phyloP scores from a whole-genome alignment of 495 filamentous ascomycete species.

The Polyplosphaeria fusca region DNA sequence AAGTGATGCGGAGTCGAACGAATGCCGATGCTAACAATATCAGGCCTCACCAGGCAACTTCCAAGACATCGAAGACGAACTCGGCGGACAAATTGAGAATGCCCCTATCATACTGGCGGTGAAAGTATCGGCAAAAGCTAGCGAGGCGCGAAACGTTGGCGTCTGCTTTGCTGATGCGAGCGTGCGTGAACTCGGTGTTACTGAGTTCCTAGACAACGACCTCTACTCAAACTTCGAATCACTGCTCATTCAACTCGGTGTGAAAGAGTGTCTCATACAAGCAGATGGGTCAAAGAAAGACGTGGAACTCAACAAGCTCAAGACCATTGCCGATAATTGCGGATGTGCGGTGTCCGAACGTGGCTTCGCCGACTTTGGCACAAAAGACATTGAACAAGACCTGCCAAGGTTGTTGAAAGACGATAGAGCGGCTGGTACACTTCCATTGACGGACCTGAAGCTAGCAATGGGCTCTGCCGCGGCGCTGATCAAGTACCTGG shows the following conservation, averaged over 20 bases:
- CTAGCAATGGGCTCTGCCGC: constrained; percentile 94
- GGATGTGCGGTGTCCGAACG: constrained; percentile 84
- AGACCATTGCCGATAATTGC: constrained; percentile 83
- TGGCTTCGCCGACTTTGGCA: constrained; percentile 72
- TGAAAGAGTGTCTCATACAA: constrained; percentile 86
- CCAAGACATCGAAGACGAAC: constrained; percentile 95
- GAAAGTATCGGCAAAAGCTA: constrained; percentile 82
- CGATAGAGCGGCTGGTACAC: constrained; percentile 68
- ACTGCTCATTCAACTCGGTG: constrained; percentile 90
- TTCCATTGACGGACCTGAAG: constrained; percentile 92
- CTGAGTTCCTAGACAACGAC: constrained; percentile 97
- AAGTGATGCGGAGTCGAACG: constrained; percentile 86
- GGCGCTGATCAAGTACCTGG: constrained; percentile 93
- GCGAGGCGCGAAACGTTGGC: constrained; percentile 80
- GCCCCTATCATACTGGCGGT: constrained; percentile 93
- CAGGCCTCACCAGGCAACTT: constrained; percentile 87
- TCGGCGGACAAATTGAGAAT: constrained; percentile 80
- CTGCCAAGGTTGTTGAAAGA: constrained; percentile 80
- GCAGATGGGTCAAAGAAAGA: constrained; percentile 76
- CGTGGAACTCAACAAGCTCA: constrained; percentile 82
- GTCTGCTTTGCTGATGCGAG: constrained; percentile 98
- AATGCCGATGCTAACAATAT: constrained; percentile 66
- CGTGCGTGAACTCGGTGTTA: constrained; percentile 91
- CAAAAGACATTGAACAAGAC: constrained; percentile 94
- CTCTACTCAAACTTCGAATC: constrained; percentile 98